These are phyloP conservation scores for Miamiensis avidus DNA, from an alignment of 169 alveolate species.

Conservation along the genomic window DNA sequence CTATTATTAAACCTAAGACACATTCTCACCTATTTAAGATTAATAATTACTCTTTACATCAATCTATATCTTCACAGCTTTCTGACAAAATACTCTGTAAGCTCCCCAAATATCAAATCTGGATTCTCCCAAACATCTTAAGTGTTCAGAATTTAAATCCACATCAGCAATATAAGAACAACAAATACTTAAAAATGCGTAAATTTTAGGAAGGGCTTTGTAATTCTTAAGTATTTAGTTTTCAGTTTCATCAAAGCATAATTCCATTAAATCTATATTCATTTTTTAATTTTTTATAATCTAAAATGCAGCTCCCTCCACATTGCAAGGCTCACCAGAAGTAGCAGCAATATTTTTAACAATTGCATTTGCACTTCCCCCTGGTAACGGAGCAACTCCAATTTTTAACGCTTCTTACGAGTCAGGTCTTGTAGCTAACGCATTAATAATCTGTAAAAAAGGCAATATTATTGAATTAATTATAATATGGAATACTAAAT, in stretches of 20 bases:
- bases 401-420: conserved; percentile 9
- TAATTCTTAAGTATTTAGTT: neutral
- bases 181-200: conserved; percentile 47
- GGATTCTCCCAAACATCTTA: conserved; percentile 54
- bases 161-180: conserved; percentile 62
- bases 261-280: conserved; percentile 52
- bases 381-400: conserved; percentile 58
- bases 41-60: neutral
- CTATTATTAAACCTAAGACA: neutral
- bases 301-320: conserved; percentile 45
- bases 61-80: neutral
- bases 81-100: conserved; percentile 33
- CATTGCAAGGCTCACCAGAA: conserved; percentile 35
- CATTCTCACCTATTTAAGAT: too few species aligned
- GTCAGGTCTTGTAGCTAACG: conserved; percentile 47
- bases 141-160: conserved; percentile 58
- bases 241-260: neutral
- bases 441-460: conserved; percentile 41
- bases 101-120: conserved; percentile 56
- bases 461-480: too few species aligned
- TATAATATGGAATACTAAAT: too few species aligned
- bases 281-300: conserved; percentile 41
- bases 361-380: conserved; percentile 64
- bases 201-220: conserved; percentile 13
- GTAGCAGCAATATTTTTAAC: conserved; percentile 34